phyloP scores from a whole-genome alignment of 306 rosid species.

The Pterocarpus santalinus region DNA sequence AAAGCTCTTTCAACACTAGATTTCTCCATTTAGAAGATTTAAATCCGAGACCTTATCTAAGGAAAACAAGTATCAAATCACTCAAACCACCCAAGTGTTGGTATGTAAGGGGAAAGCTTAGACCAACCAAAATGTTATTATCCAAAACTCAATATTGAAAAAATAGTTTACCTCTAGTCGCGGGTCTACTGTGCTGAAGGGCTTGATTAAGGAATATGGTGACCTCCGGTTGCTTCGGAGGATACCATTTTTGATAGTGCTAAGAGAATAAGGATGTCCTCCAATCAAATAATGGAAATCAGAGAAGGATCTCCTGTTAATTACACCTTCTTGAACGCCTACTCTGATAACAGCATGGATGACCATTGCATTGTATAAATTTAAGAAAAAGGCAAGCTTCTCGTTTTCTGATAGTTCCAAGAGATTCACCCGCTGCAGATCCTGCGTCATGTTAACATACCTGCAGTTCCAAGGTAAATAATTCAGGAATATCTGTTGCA shows the following conservation, averaged over 20 bases:
- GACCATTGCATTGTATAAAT: conserved; percentile 91
- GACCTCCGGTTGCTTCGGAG: conserved; percentile 83
- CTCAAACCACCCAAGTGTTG: no score
- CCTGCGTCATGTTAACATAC: conserved; percentile 78
- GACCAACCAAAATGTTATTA: background rate
- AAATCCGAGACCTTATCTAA: no score
- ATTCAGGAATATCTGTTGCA: background rate
- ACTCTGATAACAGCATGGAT: conserved; percentile 78
- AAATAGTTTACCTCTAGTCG: conserved; percentile 69
- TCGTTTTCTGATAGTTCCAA: conserved; percentile 68
- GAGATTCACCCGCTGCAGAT: conserved; percentile 82
- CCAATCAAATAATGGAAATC: conserved; percentile 87
- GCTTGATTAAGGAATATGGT: conserved; percentile 82
- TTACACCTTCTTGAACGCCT: conserved; percentile 73
- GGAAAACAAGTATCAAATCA: no score
- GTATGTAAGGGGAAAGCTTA: background rate
- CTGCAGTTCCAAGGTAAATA: conserved; percentile 48
- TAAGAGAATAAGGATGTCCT: conserved; percentile 78
- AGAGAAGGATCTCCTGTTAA: conserved; percentile 77
- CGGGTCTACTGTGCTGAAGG: conserved; percentile 68
- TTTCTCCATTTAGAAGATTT: no score
- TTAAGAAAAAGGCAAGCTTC: conserved; percentile 82
- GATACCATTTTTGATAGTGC: conserved; percentile 76
- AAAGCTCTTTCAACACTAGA: no score
- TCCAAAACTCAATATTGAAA: conserved; percentile 9